Base-by-base conservation (phyloP, 805 yeast species). In the Suhomyces vadensis region DNA sequence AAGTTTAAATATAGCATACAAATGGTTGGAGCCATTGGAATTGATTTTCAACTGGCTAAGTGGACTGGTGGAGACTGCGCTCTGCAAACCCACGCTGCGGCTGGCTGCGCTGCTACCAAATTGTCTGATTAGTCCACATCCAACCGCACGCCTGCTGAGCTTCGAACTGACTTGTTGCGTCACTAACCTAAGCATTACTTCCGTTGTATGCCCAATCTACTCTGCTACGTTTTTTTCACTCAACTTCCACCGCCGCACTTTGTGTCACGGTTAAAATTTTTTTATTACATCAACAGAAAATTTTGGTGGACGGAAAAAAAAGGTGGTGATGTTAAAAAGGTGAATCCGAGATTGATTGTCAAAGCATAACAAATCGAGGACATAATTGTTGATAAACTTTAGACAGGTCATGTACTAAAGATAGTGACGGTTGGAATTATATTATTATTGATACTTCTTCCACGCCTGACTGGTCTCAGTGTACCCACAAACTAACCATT, bases 1-100 rank as follows among this genome's bases (percentile, higher is more conserved):
- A 29, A 94, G 78, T 54, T 80, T 82, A 52, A 92, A 77, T 6
- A 87, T 74, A 37, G 98, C 98, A 60, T 89, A 94, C 24, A 92
- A 66, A 49, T 79, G 79, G 35, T 57, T 51, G 22, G 60, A 59
- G 2, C 67, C 75, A 48, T 79, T 78, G 39, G 83, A 78, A 43
- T 85, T 82, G 41, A 80, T 75, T 57, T 83, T 87, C 48, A 90
- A 14, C 33, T 29, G 33, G 19, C 19, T 13, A n/a, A 29, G 33
- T 3, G 27, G 11, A 14, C 33, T 16, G 20, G n/a, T n/a, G n/a
- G 9, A 8, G 5, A 4, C 27, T 13, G 11, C 11, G 27, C 13
- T 10, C 27, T 4, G 13, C 27, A 13, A 5, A 8, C 5, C 33
- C 8, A 6, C 10, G 20, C 11, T 29, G n/a, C 17, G 10, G 7